Percentiles rank a stretch among this genome's conserved stretches.
Evolutionary conservation across 495 filamentous ascomycete genomes (phyloP).

Genomic region (Aspergillus homomorphus): DNA sequence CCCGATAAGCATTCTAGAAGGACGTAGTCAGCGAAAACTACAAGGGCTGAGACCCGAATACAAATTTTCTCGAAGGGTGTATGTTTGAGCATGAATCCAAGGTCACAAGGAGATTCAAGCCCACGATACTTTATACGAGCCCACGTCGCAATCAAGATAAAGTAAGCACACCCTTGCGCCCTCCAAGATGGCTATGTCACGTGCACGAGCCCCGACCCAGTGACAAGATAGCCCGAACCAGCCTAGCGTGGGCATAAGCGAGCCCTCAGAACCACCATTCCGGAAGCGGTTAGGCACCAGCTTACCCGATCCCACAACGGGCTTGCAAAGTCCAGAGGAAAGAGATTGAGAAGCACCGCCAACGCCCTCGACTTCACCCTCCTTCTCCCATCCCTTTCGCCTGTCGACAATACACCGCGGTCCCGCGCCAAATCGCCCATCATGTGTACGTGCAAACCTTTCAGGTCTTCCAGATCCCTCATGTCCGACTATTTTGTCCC

Average conservation of each 20-base stretch:
- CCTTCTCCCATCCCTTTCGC: constrained; percentile 40
- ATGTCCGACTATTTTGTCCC: constrained; percentile 12
- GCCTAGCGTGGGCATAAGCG: constrained; percentile 33
- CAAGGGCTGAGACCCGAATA: too few relatives aligned
- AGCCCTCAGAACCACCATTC: constrained; percentile 32
- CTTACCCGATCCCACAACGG: constrained; percentile 50
- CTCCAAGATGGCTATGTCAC: background rate
- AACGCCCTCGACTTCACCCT: constrained; percentile 35
- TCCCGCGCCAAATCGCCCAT: constrained; percentile 50
- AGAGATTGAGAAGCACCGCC: constrained; percentile 11
- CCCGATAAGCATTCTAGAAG: too few relatives aligned
- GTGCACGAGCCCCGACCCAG: background rate
- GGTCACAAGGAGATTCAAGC: too few relatives aligned
- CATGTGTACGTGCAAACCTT: constrained; percentile 52
- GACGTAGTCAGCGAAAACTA: too few relatives aligned
- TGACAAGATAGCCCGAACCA: constrained; percentile 8
- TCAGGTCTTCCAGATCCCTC: background rate
- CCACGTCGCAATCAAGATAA: too few relatives aligned
- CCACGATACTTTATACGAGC: too few relatives aligned
- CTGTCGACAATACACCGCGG: constrained; percentile 47
- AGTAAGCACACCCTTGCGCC: too few relatives aligned
- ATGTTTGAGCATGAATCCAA: too few relatives aligned
- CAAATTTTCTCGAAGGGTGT: too few relatives aligned
- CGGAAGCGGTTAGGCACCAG: constrained; percentile 30
- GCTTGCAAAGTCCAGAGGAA: constrained; percentile 31